A percentile compares a stretch with the other conserved stretches of the same genome.
phyloP scores from a whole-genome alignment of 805 yeast species.

The Starmerella etchellsii region DNA sequence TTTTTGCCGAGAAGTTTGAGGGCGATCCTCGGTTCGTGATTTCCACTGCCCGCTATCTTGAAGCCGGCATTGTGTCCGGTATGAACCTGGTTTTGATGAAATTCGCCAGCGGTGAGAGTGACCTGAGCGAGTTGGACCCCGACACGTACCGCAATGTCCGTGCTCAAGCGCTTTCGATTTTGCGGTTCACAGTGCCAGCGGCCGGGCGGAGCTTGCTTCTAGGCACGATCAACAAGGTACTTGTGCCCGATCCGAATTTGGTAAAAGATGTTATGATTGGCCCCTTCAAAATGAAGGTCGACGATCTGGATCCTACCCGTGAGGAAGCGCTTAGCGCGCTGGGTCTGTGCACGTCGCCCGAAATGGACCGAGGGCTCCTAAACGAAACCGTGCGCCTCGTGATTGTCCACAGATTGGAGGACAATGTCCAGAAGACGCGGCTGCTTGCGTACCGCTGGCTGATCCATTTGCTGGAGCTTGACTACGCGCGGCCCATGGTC shows the following conservation, averaged over 20 bases:
- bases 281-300: constrained; percentile 72
- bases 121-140: background rate
- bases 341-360: constrained; percentile 30
- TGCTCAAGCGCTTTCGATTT: constrained; percentile 3
- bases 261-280: constrained; percentile 49
- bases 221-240: background rate
- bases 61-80: background rate
- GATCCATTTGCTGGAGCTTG: constrained; percentile 26
- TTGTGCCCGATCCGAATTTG: constrained; percentile 1
- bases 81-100: background rate
- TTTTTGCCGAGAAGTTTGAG: constrained; percentile 1
- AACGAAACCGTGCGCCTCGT: constrained; percentile 31
- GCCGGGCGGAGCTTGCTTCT: background rate
- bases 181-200: background rate
- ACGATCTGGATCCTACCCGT: constrained; percentile 61
- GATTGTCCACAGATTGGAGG: constrained; percentile 41
- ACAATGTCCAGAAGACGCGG: constrained; percentile 52
- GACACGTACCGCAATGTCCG: background rate
- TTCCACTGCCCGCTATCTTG: background rate
- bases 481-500: constrained; percentile 20
- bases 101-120: background rate
- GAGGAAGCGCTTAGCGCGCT: constrained; percentile 60
- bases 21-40: constrained; percentile 4
- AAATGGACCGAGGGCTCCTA: background rate
- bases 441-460: constrained; percentile 39